These are phyloP conservation scores for Alternaria rosae DNA, from an alignment of 2,329 filamentous ascomycete species.

Conservation along the genomic window DNA sequence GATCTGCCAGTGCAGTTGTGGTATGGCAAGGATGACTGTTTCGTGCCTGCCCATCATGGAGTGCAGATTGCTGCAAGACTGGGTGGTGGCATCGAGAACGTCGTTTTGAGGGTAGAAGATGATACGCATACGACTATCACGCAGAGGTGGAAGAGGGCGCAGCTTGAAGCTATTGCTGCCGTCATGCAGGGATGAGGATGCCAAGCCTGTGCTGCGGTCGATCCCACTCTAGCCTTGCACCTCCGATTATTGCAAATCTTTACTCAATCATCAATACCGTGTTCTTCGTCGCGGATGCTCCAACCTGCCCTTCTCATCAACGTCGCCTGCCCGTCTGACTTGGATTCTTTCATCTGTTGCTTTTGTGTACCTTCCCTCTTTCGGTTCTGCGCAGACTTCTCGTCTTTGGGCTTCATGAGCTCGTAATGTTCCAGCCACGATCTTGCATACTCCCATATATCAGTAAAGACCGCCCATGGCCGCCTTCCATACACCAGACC, in stretches of 20 bases:
- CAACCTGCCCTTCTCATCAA: neutral
- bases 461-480: neutral
- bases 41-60: conserved; percentile 47
- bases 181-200: neutral
- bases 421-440: neutral
- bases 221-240: neutral
- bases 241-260: neutral
- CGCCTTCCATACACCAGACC: conserved; percentile 1
- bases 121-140: conserved; percentile 45
- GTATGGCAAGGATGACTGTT: conserved; percentile 41
- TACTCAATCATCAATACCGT: neutral
- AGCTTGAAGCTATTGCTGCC: conserved; percentile 19
- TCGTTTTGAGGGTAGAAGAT: conserved; percentile 39
- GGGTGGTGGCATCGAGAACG: conserved; percentile 28
- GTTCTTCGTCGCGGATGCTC: neutral
- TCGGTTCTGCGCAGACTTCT: neutral
- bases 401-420: neutral
- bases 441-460: neutral
- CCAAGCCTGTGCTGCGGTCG: neutral
- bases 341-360: too few species aligned
- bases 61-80: conserved; percentile 40
- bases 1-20: conserved; percentile 47
- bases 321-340: too few species aligned
- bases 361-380: neutral
- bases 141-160: conserved; percentile 25